Evolutionary conservation across 257 asterid genomes (phyloP), one percentile per base, ranked within the genome.

Genomic region (Hygrophila difformis): DNA sequence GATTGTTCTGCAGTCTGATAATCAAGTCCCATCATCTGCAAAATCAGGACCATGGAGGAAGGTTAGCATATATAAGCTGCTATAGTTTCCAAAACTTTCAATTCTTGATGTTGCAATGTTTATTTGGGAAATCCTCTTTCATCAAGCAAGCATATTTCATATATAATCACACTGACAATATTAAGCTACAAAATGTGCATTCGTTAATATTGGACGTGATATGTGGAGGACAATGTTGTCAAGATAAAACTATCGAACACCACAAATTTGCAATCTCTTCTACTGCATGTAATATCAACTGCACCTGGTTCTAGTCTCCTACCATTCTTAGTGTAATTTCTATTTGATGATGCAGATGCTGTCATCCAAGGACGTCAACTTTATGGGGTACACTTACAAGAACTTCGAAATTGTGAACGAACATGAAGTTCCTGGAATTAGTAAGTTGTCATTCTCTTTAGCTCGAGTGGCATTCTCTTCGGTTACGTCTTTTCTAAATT

Each of bases 21-120:
- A 57, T 63, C 84, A 74, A 53, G 61, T 60, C 19, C 51, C 77
- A 6, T 65, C 78, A 18, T 36, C 77, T 15, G 42, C 88, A 38
- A 84, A 77, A 77, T 77, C 88, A 44, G 94, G 94, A 61, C 93
- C 94, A 36, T 80, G 94, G 94, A 84, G 93, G 62, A 84, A 84
- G 94, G 93, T 80, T 54, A 19, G 85, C 68, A 18, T 15, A 49
- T 58, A 3, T 26, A n/a, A n/a, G 64, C 19, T 49, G 26, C 49
- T 35, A 29, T 53, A 4, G 14, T 5, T 43, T 39, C 17, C 15
- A 13, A 39, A 2, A 5, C 16, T 3, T 5, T 24, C 5, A 24
- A 24, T 24, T 24, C 29, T 24, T n/a, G n/a, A n/a, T n/a, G n/a
- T n/a, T n/a, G n/a, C n/a, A n/a, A n/a, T n/a, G n/a, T n/a, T n/a